These are phyloP conservation scores for Quercus agrifolia DNA, from an alignment of 306 rosid genomes.

Conservation along the genomic window DNA sequence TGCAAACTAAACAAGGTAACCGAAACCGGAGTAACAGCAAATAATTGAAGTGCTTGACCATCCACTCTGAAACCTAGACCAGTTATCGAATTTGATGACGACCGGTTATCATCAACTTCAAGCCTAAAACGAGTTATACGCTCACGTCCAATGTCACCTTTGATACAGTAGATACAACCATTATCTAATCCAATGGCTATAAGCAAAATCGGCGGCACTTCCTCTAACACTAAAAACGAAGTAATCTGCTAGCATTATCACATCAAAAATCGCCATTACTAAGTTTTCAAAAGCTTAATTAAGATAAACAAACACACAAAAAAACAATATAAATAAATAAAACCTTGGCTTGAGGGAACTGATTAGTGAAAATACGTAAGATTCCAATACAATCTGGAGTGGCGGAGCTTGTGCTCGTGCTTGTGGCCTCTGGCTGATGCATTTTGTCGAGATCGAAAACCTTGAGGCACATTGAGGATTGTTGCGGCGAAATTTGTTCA, in stretches of 20 bases:
- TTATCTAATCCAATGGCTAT: constrained; percentile 90
- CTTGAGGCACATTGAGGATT: constrained; percentile 75
- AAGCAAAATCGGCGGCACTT: constrained; percentile 88
- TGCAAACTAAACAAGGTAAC: constrained; percentile 81
- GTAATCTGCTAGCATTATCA: constrained; percentile 65
- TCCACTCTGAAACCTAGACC: constrained; percentile 95
- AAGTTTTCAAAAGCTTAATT: constrained; percentile 21
- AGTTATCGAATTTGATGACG: constrained; percentile 38
- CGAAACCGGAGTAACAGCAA: constrained; percentile 82
- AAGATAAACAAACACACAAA: background rate
- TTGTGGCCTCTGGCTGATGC: constrained; percentile 46
- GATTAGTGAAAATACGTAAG: constrained; percentile 88
- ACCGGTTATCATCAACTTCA: constrained; percentile 56
- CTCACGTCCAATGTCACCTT: constrained; percentile 96
- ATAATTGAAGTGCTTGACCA: constrained; percentile 89
- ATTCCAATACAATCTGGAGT: constrained; percentile 97
- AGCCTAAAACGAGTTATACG: constrained; percentile 90
- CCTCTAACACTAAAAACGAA: constrained; percentile 85
- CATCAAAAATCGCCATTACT: too few relatives aligned
- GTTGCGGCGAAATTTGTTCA: constrained; percentile 72
- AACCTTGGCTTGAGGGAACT: constrained; percentile 92
- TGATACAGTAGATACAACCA: constrained; percentile 89
- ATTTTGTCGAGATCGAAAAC: constrained; percentile 95
- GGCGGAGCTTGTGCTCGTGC: constrained; percentile 70
- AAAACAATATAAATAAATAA: too few relatives aligned